Conservation (phyloP, 1,139 yeast genomes). For the Geotrichum klebahnii region DNA sequence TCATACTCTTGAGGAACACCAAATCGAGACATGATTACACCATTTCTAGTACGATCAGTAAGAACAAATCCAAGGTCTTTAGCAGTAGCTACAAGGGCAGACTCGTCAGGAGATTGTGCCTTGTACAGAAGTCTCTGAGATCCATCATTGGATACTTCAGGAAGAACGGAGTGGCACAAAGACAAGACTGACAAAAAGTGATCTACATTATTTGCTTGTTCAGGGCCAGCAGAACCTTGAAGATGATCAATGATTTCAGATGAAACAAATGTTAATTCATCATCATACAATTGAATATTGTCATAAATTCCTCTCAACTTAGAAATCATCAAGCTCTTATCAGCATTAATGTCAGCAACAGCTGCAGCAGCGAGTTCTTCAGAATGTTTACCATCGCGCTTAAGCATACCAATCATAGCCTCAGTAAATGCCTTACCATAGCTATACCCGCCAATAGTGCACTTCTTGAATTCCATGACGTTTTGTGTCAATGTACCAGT, state of each 20-base stretch:
- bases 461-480: constrained; percentile 93
- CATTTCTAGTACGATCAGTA: constrained; percentile 66
- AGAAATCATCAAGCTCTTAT: constrained; percentile 61
- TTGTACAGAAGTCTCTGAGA: constrained; percentile 63
- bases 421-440: constrained; percentile 96
- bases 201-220: constrained; percentile 62
- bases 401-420: constrained; percentile 87
- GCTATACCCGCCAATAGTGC: constrained; percentile 79
- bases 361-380: constrained; percentile 64
- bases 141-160: constrained; percentile 58
- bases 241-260: constrained; percentile 58
- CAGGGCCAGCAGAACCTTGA: constrained; percentile 47
- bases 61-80: constrained; percentile 87
- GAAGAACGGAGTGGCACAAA: constrained; percentile 85
- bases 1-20: constrained; percentile 71
- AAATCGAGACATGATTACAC: constrained; percentile 65
- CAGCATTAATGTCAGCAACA: constrained; percentile 57
- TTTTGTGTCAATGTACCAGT: constrained; percentile 96
- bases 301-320: constrained; percentile 47
- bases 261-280: constrained; percentile 73
- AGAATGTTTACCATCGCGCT: constrained; percentile 78
- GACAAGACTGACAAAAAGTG: constrained; percentile 85
- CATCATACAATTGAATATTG: constrained; percentile 60
- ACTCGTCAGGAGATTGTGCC: constrained; percentile 98
- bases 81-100: constrained; percentile 90